phyloP scores from a whole-genome alignment of 352 stramenopile species.

The Halophytophthora batemanensis region DNA sequence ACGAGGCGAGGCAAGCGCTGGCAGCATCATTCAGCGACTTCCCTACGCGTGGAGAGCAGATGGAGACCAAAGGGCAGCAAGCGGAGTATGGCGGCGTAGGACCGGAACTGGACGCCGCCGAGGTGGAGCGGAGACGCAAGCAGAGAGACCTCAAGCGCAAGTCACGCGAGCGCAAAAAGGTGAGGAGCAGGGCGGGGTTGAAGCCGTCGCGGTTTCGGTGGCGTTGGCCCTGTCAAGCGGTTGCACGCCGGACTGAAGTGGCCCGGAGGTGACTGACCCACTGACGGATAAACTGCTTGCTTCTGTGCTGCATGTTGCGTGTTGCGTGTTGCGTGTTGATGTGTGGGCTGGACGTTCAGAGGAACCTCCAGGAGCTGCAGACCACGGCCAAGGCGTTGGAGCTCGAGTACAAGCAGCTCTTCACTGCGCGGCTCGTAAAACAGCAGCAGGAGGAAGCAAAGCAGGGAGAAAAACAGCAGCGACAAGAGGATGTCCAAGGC shows the following conservation, averaged over 20 bases:
- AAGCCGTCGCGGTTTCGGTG: no score
- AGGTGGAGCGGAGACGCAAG: conserved; percentile 38
- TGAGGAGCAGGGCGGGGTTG: no score
- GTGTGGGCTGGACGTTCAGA: no score
- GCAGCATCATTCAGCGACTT: conserved; percentile 25
- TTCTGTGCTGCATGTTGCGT: conserved; percentile 1
- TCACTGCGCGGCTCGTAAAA: conserved; percentile 22
- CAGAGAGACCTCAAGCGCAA: conserved; percentile 47
- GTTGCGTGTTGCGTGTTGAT: neutral
- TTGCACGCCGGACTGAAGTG: neutral
- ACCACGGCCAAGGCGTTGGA: conserved; percentile 33
- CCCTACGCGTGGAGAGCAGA: conserved; percentile 14
- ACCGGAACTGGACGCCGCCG: conserved; percentile 16
- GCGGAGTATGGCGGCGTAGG: conserved; percentile 9
- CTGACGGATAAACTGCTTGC: neutral
- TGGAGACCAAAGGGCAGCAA: conserved; percentile 27
- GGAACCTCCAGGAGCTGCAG: conserved; percentile 33
- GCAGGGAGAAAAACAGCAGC: no score
- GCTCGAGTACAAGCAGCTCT: conserved; percentile 38
- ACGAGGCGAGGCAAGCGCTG: no score
- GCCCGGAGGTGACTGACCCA: neutral
- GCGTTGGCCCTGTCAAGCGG: no score
- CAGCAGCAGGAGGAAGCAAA: conserved; percentile 21
- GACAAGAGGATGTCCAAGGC: no score
- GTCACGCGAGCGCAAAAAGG: conserved; percentile 43